Evolutionary conservation across 306 rosid species (phyloP).

Genomic region (Prunus mume): DNA sequence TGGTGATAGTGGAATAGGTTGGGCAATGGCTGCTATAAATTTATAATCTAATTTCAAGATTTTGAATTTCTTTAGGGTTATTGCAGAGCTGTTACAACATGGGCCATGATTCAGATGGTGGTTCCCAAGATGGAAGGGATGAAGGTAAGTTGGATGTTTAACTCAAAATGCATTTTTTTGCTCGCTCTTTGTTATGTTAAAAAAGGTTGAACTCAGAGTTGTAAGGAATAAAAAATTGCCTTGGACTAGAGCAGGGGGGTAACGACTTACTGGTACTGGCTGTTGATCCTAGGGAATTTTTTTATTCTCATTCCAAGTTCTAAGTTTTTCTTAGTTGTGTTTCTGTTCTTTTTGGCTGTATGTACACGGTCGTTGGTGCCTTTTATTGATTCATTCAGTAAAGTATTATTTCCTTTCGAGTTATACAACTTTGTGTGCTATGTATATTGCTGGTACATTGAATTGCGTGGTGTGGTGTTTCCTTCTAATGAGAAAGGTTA

Average conservation of each 20-base stretch:
- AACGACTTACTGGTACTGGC: neutral
- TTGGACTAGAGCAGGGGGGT: neutral
- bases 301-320: neutral
- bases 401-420: neutral
- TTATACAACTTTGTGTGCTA: neutral
- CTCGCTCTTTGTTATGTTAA: neutral
- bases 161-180: neutral
- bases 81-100: slow-evolving; percentile 37
- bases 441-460: neutral
- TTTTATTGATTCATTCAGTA: neutral
- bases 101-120: slow-evolving; percentile 69
- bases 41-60: neutral
- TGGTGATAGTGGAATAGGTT: no score
- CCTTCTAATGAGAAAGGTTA: no score
- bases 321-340: neutral
- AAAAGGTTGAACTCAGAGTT: neutral
- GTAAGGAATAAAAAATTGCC: neutral
- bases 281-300: neutral
- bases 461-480: neutral
- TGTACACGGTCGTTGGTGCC: neutral
- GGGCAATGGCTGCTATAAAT: neutral
- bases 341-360: neutral
- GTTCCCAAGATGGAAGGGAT: slow-evolving; percentile 75
- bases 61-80: neutral
- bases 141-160: slow-evolving; percentile 55